Conservation (phyloP, 768 basidiomycete species). For the Neoboletus brunneissimus region DNA sequence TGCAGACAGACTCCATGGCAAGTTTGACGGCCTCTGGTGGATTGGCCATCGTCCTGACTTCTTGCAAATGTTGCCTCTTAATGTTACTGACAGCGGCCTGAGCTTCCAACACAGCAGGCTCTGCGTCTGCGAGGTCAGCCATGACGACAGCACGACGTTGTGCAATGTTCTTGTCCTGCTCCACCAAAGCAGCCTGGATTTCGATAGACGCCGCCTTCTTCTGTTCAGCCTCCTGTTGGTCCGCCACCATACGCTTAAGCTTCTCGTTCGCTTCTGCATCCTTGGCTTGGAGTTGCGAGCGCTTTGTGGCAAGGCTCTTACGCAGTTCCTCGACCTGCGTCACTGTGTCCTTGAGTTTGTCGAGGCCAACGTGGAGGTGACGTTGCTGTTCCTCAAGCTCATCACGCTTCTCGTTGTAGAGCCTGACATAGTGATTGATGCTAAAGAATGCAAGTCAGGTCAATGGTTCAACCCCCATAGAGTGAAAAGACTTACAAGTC, state of each 20-base stretch:
- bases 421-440: constrained; percentile 94
- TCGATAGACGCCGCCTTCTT: constrained; percentile 96
- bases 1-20: constrained; percentile 98
- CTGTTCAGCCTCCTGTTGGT: constrained; percentile 98
- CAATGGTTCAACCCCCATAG: not conserved
- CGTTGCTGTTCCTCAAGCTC: constrained; percentile 98
- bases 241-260: constrained; percentile 94
- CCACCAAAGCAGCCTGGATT: constrained; percentile 89
- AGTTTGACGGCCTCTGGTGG: constrained; percentile 97
- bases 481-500: constrained; percentile 77
- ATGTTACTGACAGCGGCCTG: constrained; percentile 96
- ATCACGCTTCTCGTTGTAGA: constrained; percentile 95
- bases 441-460: constrained; percentile 39
- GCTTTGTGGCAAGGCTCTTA: constrained; percentile 92
- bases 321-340: constrained; percentile 95
- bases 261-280: constrained; percentile 96
- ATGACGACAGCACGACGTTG: constrained; percentile 87
- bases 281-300: constrained; percentile 89
- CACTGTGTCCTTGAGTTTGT: constrained; percentile 94
- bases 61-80: constrained; percentile 91
- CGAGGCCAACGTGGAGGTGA: constrained; percentile 95
- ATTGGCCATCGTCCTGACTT: constrained; percentile 97
- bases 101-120: constrained; percentile 94
- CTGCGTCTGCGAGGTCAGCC: constrained; percentile 94
- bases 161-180: constrained; percentile 87